Percentiles rank a stretch among this genome's conserved stretches.
phyloP scores from a whole-genome alignment of 257 asterid genomes.

The Mentha longifolia region DNA sequence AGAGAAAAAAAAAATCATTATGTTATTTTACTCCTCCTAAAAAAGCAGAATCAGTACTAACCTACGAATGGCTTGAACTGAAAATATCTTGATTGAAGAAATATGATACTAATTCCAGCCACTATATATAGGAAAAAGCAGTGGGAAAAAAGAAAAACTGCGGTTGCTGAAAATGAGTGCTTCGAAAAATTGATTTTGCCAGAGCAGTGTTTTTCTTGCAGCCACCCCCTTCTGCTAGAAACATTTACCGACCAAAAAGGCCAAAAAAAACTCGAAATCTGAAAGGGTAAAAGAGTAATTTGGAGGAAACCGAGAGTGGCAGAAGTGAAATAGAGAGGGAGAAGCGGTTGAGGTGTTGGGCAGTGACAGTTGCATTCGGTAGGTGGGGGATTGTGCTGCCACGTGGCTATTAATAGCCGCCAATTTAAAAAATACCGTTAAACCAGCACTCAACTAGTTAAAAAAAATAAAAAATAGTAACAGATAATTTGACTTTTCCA shows the following conservation, averaged over 20 bases:
- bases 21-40: not conserved
- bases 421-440: not conserved
- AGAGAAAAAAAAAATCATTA: not conserved
- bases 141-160: not conserved
- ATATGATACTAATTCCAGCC: not conserved
- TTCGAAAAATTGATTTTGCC: not conserved
- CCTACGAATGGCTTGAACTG: not conserved
- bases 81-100: not conserved
- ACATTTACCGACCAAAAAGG: too few species aligned
- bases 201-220: not conserved
- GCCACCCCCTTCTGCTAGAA: not conserved
- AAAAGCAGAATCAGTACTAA: not conserved
- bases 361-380: conserved; percentile 3
- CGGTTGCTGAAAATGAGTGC: not conserved
- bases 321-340: not conserved
- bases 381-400: conserved; percentile 20
- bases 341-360: conserved; percentile 11
- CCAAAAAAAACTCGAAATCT: not conserved
- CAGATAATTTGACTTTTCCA: too few species aligned
- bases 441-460: not conserved
- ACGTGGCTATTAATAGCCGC: conserved; percentile 15
- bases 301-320: not conserved
- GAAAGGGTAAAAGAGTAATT: conserved; percentile 4
- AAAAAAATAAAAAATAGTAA: too few species aligned
- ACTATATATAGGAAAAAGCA: conserved; percentile 17